Evolutionary conservation across 306 rosid genomes (phyloP).

Genomic region (Myrica gale): DNA sequence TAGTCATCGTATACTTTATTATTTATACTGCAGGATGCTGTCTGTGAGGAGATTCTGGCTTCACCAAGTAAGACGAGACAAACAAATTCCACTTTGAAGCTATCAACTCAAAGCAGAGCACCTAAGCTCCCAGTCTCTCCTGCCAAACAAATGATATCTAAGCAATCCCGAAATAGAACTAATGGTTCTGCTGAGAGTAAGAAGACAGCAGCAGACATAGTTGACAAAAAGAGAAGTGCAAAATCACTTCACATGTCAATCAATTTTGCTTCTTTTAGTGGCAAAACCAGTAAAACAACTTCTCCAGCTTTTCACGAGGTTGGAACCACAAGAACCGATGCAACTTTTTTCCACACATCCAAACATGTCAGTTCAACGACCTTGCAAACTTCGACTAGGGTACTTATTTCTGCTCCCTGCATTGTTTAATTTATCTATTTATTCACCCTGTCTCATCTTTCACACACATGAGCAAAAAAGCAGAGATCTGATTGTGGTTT

Average conservation of each 20-base stretch:
- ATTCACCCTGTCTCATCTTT: conserved; percentile 11
- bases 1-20: conserved; percentile 5
- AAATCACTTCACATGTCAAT: conserved; percentile 55
- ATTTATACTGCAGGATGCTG: conserved; percentile 44
- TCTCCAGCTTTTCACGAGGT: conserved; percentile 35
- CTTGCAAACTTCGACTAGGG: conserved; percentile 38
- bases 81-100: conserved; percentile 39
- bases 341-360: conserved; percentile 28
- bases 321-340: conserved; percentile 27
- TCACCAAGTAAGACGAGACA: conserved; percentile 41
- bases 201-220: conserved; percentile 33
- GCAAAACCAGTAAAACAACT: conserved; percentile 41
- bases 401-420: conserved; percentile 22
- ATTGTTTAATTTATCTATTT: neutral
- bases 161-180: conserved; percentile 19
- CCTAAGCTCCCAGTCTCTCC: conserved; percentile 31
- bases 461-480: neutral
- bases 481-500: neutral
- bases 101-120: conserved; percentile 26
- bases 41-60: conserved; percentile 29
- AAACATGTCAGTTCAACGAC: conserved; percentile 30
- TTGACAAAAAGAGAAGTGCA: conserved; percentile 37
- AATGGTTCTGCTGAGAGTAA: conserved; percentile 36
- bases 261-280: conserved; percentile 37
- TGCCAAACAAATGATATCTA: conserved; percentile 32